A percentile compares a stretch with the other conserved stretches of the same genome.
Conservation (phyloP, 495 filamentous ascomycete genomes). For the Hypoxylon fuscum region DNA sequence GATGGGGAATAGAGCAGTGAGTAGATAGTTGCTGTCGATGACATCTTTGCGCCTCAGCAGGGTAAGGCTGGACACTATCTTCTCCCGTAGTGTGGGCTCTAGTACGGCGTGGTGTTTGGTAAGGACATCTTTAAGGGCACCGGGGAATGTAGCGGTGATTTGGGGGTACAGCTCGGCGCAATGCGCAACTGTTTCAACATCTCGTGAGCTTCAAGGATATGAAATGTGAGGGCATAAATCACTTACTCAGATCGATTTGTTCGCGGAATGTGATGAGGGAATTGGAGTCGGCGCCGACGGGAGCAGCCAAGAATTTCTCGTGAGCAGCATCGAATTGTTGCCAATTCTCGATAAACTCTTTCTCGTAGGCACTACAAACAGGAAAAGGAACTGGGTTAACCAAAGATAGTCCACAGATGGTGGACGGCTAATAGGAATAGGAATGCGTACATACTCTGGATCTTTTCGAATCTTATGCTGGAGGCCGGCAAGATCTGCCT, state of each 20-base stretch:
- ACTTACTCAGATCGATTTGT: slow-evolving; percentile 75
- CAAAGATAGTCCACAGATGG: too few species aligned
- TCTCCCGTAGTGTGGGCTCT: slow-evolving; percentile 85
- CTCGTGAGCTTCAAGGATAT: slow-evolving; percentile 34
- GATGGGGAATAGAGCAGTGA: slow-evolving; percentile 92
- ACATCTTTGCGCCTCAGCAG: slow-evolving; percentile 90
- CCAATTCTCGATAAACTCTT: slow-evolving; percentile 65
- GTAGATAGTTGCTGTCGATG: slow-evolving; percentile 80
- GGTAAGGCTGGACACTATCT: slow-evolving; percentile 90
- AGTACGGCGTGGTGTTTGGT: slow-evolving; percentile 81
- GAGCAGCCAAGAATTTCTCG: slow-evolving; percentile 88
- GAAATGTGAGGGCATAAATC: background rate
- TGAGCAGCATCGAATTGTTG: slow-evolving; percentile 89
- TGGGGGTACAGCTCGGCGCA: slow-evolving; percentile 92
- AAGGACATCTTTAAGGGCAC: slow-evolving; percentile 82
- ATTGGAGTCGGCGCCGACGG: slow-evolving; percentile 72
- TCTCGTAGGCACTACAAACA: slow-evolving; percentile 38
- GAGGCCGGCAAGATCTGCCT: slow-evolving; percentile 72
- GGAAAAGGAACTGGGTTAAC: too few species aligned
- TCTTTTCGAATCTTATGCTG: slow-evolving; percentile 42
- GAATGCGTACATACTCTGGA: slow-evolving; percentile 38
- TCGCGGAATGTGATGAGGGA: slow-evolving; percentile 84
- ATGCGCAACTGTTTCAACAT: slow-evolving; percentile 73
- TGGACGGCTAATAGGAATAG: too few species aligned
- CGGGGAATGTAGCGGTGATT: slow-evolving; percentile 77